Percentiles rank a stretch among this genome's conserved stretches.
These are phyloP conservation scores for Tricholoma saponaceum DNA, from an alignment of 768 basidiomycete genomes.

Conservation along the genomic window DNA sequence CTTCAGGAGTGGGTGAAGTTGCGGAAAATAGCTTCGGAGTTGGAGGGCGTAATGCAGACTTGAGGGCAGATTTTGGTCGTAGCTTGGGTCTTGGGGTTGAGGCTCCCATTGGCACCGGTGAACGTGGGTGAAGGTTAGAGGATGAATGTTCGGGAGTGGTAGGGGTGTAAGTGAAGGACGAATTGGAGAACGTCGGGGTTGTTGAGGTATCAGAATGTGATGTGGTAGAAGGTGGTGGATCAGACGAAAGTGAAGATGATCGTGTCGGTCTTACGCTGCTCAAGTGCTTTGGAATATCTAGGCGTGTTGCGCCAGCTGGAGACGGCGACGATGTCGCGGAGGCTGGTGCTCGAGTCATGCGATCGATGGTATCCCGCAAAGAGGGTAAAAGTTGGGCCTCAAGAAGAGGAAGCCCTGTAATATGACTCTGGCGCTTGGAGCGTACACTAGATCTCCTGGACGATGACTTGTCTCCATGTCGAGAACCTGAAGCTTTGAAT, in stretches of 20 bases:
- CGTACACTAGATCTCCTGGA: conserved; percentile 13
- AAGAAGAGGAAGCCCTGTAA: conserved; percentile 52
- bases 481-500: conserved; percentile 15
- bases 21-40: conserved; percentile 22
- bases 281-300: conserved; percentile 7
- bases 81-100: conserved; percentile 28
- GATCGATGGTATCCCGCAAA: conserved; percentile 66
- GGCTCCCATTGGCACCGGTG: conserved; percentile 15
- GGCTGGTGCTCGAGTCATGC: conserved; percentile 61
- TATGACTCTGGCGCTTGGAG: conserved; percentile 35
- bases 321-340: conserved; percentile 13
- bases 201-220: background rate
- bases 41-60: conserved; percentile 35
- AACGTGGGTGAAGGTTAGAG: conserved; percentile 5
- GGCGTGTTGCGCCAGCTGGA: conserved; percentile 3
- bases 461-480: conserved; percentile 10
- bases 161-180: background rate
- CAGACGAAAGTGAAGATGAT: conserved; percentile 14
- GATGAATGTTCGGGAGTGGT: background rate
- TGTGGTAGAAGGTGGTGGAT: background rate
- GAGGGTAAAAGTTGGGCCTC: conserved; percentile 68
- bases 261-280: conserved; percentile 5
- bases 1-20: background rate
- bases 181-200: background rate
- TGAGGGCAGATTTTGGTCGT: conserved; percentile 29